Conservation (phyloP, 139 green algal genomes). For the Picochlorum costavermella region DNA sequence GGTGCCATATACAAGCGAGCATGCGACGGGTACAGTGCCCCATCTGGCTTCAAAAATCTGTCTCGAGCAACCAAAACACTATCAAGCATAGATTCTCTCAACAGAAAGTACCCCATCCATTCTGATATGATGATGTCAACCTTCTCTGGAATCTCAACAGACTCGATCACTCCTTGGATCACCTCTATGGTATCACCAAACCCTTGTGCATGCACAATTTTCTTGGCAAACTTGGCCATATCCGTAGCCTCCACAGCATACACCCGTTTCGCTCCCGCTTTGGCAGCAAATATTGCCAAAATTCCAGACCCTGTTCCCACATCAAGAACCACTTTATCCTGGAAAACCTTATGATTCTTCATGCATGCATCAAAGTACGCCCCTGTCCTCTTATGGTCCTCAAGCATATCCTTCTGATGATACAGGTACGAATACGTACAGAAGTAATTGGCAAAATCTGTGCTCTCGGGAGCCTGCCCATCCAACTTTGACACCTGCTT, state of each 20-base stretch:
- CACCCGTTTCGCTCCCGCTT: slow-evolving; percentile 69
- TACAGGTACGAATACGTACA: slow-evolving; percentile 94
- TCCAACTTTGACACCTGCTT: slow-evolving; percentile 50
- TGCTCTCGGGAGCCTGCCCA: slow-evolving; percentile 61
- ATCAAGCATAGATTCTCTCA: slow-evolving; percentile 95
- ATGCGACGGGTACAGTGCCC: slow-evolving; percentile 87
- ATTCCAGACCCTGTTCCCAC: slow-evolving; percentile 94
- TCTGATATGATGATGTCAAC: slow-evolving; percentile 93
- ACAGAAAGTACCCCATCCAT: slow-evolving; percentile 85
- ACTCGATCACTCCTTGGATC: slow-evolving; percentile 93
- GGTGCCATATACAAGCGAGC: slow-evolving; percentile 81
- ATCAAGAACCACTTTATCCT: slow-evolving; percentile 85
- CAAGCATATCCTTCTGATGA: slow-evolving; percentile 98
- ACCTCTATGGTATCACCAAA: slow-evolving; percentile 74
- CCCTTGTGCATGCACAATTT: slow-evolving; percentile 74
- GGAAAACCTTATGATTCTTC: slow-evolving; percentile 54
- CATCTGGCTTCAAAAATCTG: slow-evolving; percentile 83
- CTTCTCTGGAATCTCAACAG: slow-evolving; percentile 91
- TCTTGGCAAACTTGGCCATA: slow-evolving; percentile 78
- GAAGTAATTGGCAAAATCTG: slow-evolving; percentile 97
- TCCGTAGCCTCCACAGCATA: slow-evolving; percentile 94
- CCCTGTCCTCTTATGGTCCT: slow-evolving; percentile 91
- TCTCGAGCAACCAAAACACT: slow-evolving; percentile 82
- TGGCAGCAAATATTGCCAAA: slow-evolving; percentile 90
- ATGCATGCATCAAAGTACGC: slow-evolving; percentile 81